Evolutionary conservation across 2,329 filamentous ascomycete genomes (phyloP), one percentile per base, ranked within the genome.

Genomic region (Juglanconis juglandina): DNA sequence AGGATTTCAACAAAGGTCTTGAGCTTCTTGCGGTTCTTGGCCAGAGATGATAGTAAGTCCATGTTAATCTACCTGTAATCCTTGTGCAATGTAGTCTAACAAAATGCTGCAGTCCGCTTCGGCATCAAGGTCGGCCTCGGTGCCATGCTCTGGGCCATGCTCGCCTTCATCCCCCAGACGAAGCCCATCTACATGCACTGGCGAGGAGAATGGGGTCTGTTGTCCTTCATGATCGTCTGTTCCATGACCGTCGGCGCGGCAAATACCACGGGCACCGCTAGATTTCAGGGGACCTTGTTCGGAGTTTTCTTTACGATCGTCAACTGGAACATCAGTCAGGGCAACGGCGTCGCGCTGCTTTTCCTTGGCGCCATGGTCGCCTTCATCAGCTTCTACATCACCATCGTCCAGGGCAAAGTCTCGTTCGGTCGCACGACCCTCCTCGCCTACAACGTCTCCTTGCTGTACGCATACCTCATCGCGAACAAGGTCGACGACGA

Each of bases 221-320:
- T 99, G 58, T 96, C 92, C 0, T 98, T 96, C 78, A 98, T 98
- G 94, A 87, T 98, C 70, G 95, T 99, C 32, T 96, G 93, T 71
- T 92, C 91, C 42, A 98, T 97, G 92, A 99, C 94, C 0, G 94
- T 97, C 30, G 95, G 95, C 34, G 92, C 95, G 7, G 91, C 92
- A 32, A 99, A 98, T 73, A 96, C 94, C 1, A 97, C 94, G 0
- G 93, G 92, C 4, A 87, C 87, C 69, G 87, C 93, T 53, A 87
- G 95, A 66, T 94, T 98, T 70, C 79, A 91, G 8, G 95, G 94
- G 60, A 99, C 94, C 1, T 81, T 92, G 39, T 80, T 96, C 42
- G 95, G 95, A 17, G 92, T 92, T 6, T 71, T 82, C 1, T 88
- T 88, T 64, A 91, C 94, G 0, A 81, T 93, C 37, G 66, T 89